phyloP scores from a whole-genome alignment of 352 stramenopile genomes.

The Blastocystis sp. region DNA sequence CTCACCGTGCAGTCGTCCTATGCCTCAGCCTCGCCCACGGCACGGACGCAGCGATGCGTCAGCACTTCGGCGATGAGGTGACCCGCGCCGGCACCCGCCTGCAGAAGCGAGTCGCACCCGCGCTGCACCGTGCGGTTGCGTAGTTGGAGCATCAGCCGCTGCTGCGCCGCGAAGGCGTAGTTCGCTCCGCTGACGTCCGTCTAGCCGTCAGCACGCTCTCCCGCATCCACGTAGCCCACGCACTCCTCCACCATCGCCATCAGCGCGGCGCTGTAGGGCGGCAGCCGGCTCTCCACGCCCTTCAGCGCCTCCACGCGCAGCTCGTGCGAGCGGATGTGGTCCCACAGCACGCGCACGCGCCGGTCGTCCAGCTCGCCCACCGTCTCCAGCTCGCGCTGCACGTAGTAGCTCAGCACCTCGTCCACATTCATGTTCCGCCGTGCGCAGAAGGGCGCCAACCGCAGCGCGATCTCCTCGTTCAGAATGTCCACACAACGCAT shows the following conservation, averaged over 20 bases:
- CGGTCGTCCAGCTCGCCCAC: background rate
- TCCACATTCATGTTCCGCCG: conserved; percentile 29
- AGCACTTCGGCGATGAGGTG: conserved; percentile 10
- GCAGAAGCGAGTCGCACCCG: conserved; percentile 16
- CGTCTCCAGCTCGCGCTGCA: conserved; percentile 33
- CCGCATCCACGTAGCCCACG: background rate
- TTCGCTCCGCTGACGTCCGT: background rate
- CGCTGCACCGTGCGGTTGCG: conserved; percentile 3
- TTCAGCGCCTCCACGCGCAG: conserved; percentile 3
- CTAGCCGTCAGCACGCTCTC: background rate
- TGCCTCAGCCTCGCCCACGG: background rate
- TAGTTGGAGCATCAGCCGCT: conserved; percentile 1
- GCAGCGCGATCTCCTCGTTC: background rate
- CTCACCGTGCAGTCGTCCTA: conserved; percentile 12
- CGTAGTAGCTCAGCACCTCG: conserved; percentile 39
- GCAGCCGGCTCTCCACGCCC: background rate
- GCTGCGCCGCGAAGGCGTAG: background rate
- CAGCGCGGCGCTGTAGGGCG: background rate
- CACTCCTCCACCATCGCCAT: conserved; percentile 2
- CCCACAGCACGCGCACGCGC: background rate
- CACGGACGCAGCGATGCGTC: conserved; percentile 19
- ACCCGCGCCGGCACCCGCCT: background rate
- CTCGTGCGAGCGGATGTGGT: background rate
- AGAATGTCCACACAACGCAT: background rate
- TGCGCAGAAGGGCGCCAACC: conserved; percentile 17